Conservation (phyloP, 164 flowering plant species). For the Annona squamosa region DNA sequence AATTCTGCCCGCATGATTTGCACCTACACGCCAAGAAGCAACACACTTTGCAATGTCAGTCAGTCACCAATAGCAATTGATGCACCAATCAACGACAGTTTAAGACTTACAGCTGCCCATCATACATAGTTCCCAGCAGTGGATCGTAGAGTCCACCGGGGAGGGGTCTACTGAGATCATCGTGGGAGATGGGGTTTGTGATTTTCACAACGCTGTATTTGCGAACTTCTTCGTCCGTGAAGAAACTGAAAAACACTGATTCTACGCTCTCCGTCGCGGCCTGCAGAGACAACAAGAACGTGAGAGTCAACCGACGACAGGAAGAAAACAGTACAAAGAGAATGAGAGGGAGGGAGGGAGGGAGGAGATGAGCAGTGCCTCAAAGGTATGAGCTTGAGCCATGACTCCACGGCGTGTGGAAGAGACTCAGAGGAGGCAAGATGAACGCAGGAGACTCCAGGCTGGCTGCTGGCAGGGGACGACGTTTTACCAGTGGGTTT, state of each 20-base stretch:
- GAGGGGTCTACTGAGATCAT: constrained; percentile 31
- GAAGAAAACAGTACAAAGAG: too few species aligned
- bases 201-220: constrained; percentile 45
- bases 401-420: too few species aligned
- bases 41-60: not conserved
- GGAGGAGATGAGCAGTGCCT: too few species aligned
- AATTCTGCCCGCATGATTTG: constrained; percentile 58
- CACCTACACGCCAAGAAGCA: constrained; percentile 49
- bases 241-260: constrained; percentile 48
- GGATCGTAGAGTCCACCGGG: constrained; percentile 77
- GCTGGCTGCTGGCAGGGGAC: too few species aligned
- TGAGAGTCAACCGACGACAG: too few species aligned
- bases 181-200: constrained; percentile 40
- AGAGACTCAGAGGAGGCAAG: too few species aligned
- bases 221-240: constrained; percentile 57
- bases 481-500: too few species aligned
- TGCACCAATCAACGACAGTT: not conserved
- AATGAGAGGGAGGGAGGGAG: too few species aligned
- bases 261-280: constrained; percentile 35
- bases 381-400: too few species aligned
- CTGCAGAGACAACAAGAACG: not conserved
- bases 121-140: constrained; percentile 55
- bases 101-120: constrained; percentile 6
- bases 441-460: too few species aligned
- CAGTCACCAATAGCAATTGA: not conserved